Conservation (phyloP, 1,284 basidiomycete species). For the Boletus sp. region DNA sequence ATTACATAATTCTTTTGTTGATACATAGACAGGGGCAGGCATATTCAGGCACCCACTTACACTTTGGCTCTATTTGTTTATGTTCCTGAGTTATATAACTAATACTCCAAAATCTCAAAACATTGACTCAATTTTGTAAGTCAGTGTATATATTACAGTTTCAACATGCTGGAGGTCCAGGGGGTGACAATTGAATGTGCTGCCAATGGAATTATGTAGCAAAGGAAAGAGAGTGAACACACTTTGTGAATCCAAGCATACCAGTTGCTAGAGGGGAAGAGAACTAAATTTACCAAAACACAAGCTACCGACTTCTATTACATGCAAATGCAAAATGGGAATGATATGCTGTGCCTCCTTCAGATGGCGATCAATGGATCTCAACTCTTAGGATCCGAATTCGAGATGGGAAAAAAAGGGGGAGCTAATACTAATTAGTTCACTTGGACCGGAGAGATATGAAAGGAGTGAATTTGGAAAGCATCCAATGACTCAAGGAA, state of each 20-base stretch:
- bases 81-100: too few species aligned
- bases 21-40: too few species aligned
- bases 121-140: too few species aligned
- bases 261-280: background rate
- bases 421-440: slow-evolving; percentile 36
- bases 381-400: slow-evolving; percentile 21
- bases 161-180: too few species aligned
- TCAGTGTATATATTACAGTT: too few species aligned
- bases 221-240: too few species aligned
- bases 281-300: slow-evolving; percentile 31
- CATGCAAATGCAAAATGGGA: slow-evolving; percentile 42
- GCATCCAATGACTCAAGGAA: slow-evolving; percentile 14
- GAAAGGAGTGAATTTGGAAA: slow-evolving; percentile 27
- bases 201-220: too few species aligned
- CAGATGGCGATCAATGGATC: slow-evolving; percentile 46
- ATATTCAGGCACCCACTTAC: too few species aligned
- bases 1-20: too few species aligned
- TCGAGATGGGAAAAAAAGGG: slow-evolving; percentile 23
- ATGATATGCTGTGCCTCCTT: slow-evolving; percentile 56
- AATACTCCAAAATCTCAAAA: too few species aligned
- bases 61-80: too few species aligned
- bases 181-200: too few species aligned
- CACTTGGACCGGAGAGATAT: slow-evolving; percentile 39
- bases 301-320: slow-evolving; percentile 36
- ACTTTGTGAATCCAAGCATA: background rate